phyloP scores from a whole-genome alignment of 2,329 filamentous ascomycete species.

The Periconia sp. region DNA sequence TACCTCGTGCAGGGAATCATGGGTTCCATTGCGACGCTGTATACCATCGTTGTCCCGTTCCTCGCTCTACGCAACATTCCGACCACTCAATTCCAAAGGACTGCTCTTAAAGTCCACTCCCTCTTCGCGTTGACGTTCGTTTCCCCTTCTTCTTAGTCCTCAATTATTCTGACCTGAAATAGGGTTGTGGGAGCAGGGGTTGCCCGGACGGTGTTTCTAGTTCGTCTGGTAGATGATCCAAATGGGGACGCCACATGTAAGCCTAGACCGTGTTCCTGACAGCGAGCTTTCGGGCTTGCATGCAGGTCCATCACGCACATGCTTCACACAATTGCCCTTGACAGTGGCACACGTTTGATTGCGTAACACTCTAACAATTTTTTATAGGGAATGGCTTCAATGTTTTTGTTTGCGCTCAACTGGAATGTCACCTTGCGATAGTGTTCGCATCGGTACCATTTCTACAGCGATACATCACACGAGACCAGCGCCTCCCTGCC shows the following conservation, averaged over 20 bases:
- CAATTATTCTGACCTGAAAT: conserved; percentile 6
- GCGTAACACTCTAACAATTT: conserved; percentile 2
- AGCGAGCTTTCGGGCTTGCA: background rate
- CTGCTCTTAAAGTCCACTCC: conserved; percentile 18
- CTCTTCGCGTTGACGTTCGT: conserved; percentile 22
- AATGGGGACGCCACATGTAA: conserved; percentile 30
- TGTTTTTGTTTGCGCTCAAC: conserved; percentile 27
- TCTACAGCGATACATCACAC: conserved; percentile 21
- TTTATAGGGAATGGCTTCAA: conserved; percentile 30
- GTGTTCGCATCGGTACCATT: conserved; percentile 32
- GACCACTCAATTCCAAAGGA: conserved; percentile 22
- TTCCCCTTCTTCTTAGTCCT: background rate
- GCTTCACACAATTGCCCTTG: no score
- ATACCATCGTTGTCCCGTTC: conserved; percentile 24
- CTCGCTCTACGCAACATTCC: conserved; percentile 23
- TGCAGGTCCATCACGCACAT: background rate
- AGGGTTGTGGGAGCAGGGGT: conserved; percentile 40
- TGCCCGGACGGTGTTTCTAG: conserved; percentile 39
- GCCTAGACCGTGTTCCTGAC: background rate
- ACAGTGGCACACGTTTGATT: background rate
- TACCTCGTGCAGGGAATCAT: conserved; percentile 25
- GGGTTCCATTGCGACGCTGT: conserved; percentile 24
- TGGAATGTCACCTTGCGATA: conserved; percentile 33
- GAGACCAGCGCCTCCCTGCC: conserved; percentile 12
- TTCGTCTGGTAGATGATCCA: conserved; percentile 18